These are phyloP conservation scores for Bimuria novae-zelandiae DNA, from an alignment of 2,329 filamentous ascomycete species.

Conservation along the genomic window DNA sequence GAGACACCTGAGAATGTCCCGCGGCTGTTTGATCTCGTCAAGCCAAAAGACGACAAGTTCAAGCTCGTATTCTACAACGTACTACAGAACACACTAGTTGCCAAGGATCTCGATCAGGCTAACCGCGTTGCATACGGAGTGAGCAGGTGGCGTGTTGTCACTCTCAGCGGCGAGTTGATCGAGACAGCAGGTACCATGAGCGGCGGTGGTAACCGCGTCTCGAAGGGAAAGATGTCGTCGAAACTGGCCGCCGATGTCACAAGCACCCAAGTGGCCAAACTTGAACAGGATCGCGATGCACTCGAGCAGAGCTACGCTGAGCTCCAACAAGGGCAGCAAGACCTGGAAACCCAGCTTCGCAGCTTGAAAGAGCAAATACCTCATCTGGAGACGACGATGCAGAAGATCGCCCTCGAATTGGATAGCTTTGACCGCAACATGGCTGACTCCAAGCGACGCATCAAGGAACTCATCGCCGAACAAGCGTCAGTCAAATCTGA, in stretches of 20 bases:
- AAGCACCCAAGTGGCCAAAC: slow-evolving; percentile 84
- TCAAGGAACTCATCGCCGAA: slow-evolving; percentile 81
- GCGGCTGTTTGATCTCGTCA: slow-evolving; percentile 89
- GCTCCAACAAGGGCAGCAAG: slow-evolving; percentile 82
- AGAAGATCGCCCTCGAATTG: slow-evolving; percentile 87
- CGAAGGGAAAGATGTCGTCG: slow-evolving; percentile 94
- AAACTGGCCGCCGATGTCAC: slow-evolving; percentile 86
- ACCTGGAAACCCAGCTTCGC: slow-evolving; percentile 74
- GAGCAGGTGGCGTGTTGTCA: slow-evolving; percentile 93
- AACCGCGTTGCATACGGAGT: slow-evolving; percentile 96
- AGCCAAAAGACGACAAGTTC: slow-evolving; percentile 85
- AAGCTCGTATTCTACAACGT: slow-evolving; percentile 92
- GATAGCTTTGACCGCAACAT: slow-evolving; percentile 86
- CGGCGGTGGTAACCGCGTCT: slow-evolving; percentile 88
- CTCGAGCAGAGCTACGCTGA: slow-evolving; percentile 82
- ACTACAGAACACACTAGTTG: slow-evolving; percentile 92
- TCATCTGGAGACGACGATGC: slow-evolving; percentile 83
- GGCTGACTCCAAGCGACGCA: slow-evolving; percentile 78
- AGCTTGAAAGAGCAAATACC: slow-evolving; percentile 79
- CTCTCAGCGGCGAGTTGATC: slow-evolving; percentile 90
- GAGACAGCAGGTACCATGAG: slow-evolving; percentile 99
- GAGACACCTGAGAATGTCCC: slow-evolving; percentile 91
- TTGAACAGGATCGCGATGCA: slow-evolving; percentile 84
- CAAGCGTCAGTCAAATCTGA: slow-evolving; percentile 82
- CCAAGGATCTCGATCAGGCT: slow-evolving; percentile 89